phyloP scores from a whole-genome alignment of 2,329 filamentous ascomycete species.

The Penicillium hesseltinei region DNA sequence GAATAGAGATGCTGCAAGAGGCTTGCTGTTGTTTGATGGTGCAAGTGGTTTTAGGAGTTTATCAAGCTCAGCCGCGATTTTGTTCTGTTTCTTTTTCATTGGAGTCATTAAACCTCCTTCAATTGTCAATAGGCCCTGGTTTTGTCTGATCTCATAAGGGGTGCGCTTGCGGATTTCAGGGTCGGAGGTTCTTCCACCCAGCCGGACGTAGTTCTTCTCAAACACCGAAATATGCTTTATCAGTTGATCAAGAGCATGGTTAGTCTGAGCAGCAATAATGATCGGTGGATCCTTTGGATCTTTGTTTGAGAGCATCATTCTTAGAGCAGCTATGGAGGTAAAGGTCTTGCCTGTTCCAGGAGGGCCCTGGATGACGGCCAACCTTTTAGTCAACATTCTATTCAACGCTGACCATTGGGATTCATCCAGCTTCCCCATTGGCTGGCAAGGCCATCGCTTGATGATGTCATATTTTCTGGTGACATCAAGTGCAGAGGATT shows the following conservation, averaged over 20 bases:
- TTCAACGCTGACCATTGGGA: slow-evolving; percentile 69
- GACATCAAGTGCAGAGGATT: slow-evolving; percentile 37
- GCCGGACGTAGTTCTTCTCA: slow-evolving; percentile 61
- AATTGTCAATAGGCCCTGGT: slow-evolving; percentile 32
- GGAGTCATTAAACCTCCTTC: slow-evolving; percentile 42
- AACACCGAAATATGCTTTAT: slow-evolving; percentile 63
- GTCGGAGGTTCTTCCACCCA: slow-evolving; percentile 70
- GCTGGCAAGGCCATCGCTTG: slow-evolving; percentile 51
- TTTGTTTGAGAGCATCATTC: slow-evolving; percentile 62
- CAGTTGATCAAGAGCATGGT: slow-evolving; percentile 85
- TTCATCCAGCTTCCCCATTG: slow-evolving; percentile 56
- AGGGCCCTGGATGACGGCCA: slow-evolving; percentile 81
- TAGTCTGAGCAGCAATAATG: slow-evolving; percentile 81
- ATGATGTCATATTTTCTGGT: slow-evolving; percentile 50
- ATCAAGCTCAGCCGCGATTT: slow-evolving; percentile 43
- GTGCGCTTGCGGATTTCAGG: slow-evolving; percentile 64
- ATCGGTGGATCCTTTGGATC: slow-evolving; percentile 62
- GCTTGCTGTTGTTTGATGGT: slow-evolving; percentile 32
- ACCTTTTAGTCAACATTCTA: slow-evolving; percentile 66
- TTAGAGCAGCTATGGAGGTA: slow-evolving; percentile 71
- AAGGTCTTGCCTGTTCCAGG: slow-evolving; percentile 80
- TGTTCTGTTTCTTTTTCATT: slow-evolving; percentile 45
- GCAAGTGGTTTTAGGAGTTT: slow-evolving; percentile 46
- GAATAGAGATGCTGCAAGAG: slow-evolving; percentile 58
- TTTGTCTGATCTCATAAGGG: slow-evolving; percentile 60